Evolutionary conservation across 2,329 filamentous ascomycete genomes (phyloP).

Genomic region (Cucurbitaria berberidis): DNA sequence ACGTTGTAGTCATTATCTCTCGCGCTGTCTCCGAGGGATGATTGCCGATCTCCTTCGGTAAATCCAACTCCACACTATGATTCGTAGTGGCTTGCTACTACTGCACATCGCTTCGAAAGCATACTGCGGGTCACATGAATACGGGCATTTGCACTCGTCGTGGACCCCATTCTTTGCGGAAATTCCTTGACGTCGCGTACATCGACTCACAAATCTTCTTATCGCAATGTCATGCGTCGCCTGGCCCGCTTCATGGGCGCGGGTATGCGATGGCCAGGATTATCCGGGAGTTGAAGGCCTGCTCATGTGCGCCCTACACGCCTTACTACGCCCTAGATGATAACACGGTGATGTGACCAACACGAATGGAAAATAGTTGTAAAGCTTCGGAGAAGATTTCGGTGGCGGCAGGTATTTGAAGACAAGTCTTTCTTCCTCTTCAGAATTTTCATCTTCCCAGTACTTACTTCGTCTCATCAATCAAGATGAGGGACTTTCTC

Average conservation of each 20-base stretch:
- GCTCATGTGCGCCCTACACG: not conserved
- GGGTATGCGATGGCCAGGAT: slow-evolving; percentile 10
- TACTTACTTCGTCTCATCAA: not conserved
- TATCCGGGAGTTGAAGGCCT: not conserved
- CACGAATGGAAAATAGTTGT: slow-evolving; percentile 8
- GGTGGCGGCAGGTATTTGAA: slow-evolving; percentile 23
- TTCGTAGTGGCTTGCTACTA: slow-evolving; percentile 22
- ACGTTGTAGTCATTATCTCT: slow-evolving; percentile 15
- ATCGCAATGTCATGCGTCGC: slow-evolving; percentile 19
- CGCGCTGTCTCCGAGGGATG: not conserved
- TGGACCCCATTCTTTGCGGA: slow-evolving; percentile 10
- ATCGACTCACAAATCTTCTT: slow-evolving; percentile 14
- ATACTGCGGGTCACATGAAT: slow-evolving; percentile 1
- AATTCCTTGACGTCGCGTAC: slow-evolving; percentile 1
- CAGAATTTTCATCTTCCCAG: slow-evolving; percentile 1
- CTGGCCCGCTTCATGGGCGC: slow-evolving; percentile 1
- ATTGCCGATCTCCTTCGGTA: slow-evolving; percentile 13
- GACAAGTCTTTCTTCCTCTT: not conserved
- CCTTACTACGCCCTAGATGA: slow-evolving; percentile 3
- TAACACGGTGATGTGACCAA: slow-evolving; percentile 27
- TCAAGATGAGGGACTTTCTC: slow-evolving; percentile 36
- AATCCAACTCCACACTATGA: slow-evolving; percentile 28
- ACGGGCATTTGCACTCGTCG: slow-evolving; percentile 12
- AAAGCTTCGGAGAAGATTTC: not conserved
- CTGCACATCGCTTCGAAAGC: slow-evolving; percentile 21